phyloP scores from a whole-genome alignment of 192 early-diverging fungal genomes.

The Dimargaris cristalligena region DNA sequence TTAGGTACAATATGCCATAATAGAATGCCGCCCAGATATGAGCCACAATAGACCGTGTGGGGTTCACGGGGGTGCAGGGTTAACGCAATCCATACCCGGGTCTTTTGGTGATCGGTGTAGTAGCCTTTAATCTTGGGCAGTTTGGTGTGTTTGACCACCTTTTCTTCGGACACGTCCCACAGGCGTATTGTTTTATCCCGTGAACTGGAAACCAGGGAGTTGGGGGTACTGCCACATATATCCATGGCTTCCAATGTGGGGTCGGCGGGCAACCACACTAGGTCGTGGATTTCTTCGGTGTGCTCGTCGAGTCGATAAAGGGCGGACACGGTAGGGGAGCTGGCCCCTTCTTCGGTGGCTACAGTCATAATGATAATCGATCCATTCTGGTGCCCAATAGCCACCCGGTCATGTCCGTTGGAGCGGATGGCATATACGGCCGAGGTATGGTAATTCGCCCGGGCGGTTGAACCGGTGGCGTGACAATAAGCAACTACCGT shows the following conservation, averaged over 20 bases:
- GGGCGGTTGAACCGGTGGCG: no score
- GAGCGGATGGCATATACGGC: background rate
- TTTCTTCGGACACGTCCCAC: slow-evolving; percentile 5
- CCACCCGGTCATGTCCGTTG: background rate
- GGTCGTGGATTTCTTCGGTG: slow-evolving; percentile 8
- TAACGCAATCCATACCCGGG: slow-evolving; percentile 1
- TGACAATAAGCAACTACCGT: background rate
- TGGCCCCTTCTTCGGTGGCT: background rate
- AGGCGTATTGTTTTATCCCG: slow-evolving; percentile 6
- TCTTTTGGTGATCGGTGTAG: slow-evolving; percentile 8
- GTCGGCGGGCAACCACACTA: background rate
- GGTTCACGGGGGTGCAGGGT: background rate
- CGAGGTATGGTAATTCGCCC: background rate
- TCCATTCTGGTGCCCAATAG: slow-evolving; percentile 5
- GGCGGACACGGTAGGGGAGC: background rate
- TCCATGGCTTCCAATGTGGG: background rate
- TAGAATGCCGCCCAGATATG: slow-evolving; percentile 1
- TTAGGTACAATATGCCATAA: background rate
- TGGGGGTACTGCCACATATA: background rate
- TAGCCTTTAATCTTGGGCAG: slow-evolving; percentile 1
- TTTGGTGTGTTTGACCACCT: background rate
- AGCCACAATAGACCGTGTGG: background rate
- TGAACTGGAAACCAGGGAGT: background rate
- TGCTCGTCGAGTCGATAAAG: slow-evolving; percentile 4
- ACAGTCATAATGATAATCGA: background rate